These are phyloP conservation scores for Candida glucosophila DNA, from an alignment of 1,139 yeast species.

Conservation along the genomic window DNA sequence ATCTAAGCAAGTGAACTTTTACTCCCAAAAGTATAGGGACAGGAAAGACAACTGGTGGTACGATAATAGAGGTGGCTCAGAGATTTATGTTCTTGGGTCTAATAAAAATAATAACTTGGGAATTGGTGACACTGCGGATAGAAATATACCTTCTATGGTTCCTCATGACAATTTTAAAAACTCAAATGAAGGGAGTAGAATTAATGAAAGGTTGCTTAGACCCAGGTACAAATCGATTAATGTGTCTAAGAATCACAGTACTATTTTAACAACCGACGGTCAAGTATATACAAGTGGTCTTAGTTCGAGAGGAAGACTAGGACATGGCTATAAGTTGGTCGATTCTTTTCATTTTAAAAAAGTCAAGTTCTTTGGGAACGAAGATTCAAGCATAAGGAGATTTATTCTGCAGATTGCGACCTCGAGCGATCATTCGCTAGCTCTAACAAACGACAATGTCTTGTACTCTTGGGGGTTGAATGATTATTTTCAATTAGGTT, in stretches of 20 bases:
- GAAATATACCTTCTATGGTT: slow-evolving; percentile 27
- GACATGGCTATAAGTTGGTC: slow-evolving; percentile 34
- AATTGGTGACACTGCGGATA: slow-evolving; percentile 57
- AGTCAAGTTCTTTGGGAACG: slow-evolving; percentile 19
- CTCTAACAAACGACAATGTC: slow-evolving; percentile 39
- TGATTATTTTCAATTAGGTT: slow-evolving; percentile 58
- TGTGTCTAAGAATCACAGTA: slow-evolving; percentile 62
- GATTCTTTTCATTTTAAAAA: slow-evolving; percentile 31
- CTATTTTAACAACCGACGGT: slow-evolving; percentile 49
- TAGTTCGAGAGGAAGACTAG: slow-evolving; percentile 66
- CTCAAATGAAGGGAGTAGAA: slow-evolving; percentile 1
- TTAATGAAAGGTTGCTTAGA: slow-evolving; percentile 13
- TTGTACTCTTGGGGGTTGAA: slow-evolving; percentile 79
- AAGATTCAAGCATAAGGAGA: slow-evolving; percentile 12
- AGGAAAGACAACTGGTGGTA: slow-evolving; percentile 21
- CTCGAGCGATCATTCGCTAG: slow-evolving; percentile 62
- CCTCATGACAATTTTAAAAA: slow-evolving; percentile 15
- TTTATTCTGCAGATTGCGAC: slow-evolving; percentile 36
- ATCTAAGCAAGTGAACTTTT: not conserved
- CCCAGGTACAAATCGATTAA: slow-evolving; percentile 39
- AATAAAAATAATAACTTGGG: slow-evolving; percentile 63
- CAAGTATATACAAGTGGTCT: slow-evolving; percentile 56
- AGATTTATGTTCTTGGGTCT: slow-evolving; percentile 55
- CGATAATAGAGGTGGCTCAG: slow-evolving; percentile 46
- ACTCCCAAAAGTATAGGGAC: slow-evolving; percentile 3